Evolutionary conservation across 768 basidiomycete species (phyloP).

Genomic region (Mycena capillaripes): DNA sequence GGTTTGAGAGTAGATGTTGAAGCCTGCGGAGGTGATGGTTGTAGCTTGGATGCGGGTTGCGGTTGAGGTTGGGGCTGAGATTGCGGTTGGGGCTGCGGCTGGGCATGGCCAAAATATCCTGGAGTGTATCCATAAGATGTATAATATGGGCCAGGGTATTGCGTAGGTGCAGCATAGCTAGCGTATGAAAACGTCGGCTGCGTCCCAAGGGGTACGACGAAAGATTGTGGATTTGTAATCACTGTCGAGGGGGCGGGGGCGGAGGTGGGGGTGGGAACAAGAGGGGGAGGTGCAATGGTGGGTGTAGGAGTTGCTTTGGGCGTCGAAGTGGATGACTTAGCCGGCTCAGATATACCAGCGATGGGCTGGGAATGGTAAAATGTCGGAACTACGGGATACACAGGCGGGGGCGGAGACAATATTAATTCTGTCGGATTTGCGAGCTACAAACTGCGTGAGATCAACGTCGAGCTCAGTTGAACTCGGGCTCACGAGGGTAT

Average conservation of each 20-base stretch:
- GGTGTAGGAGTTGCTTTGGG: constrained; percentile 45
- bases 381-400: constrained; percentile 63
- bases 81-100: not conserved
- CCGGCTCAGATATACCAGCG: constrained; percentile 42
- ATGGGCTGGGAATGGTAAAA: constrained; percentile 50
- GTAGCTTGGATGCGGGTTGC: constrained; percentile 33
- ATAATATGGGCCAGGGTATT: constrained; percentile 31
- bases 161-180: constrained; percentile 36
- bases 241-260: constrained; percentile 55
- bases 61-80: constrained; percentile 17
- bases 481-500: constrained; percentile 72
- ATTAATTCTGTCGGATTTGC: constrained; percentile 82
- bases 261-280: constrained; percentile 45
- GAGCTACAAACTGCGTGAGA: constrained; percentile 60
- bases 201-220: constrained; percentile 75
- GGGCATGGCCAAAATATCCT: constrained; percentile 40
- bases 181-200: constrained; percentile 74
- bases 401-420: constrained; percentile 73
- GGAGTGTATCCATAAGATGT: constrained; percentile 31
- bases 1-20: constrained; percentile 41
- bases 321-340: constrained; percentile 46
- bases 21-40: constrained; percentile 41
- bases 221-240: constrained; percentile 80
- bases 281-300: constrained; percentile 44
- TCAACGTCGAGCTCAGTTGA: constrained; percentile 2